Evolutionary conservation across 139 green algal species (phyloP), one percentile per base, ranked within the genome.

Genomic region (Desmodesmus armatus): DNA sequence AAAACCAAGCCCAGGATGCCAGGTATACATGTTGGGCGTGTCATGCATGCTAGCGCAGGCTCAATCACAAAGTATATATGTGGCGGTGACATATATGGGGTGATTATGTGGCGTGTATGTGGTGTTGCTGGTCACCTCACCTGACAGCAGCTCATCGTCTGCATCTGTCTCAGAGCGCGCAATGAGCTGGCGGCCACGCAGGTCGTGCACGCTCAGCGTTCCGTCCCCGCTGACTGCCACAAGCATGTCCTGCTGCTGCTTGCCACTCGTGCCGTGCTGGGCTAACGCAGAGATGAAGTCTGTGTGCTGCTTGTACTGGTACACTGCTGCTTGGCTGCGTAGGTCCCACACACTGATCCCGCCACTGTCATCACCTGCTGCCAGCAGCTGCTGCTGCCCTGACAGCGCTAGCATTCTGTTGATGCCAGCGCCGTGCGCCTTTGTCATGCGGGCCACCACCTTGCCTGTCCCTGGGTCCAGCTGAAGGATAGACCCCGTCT

Each of bases 101-200:
- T n/a, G 19, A 27, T 62, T 0, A 62, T 62, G 51, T 62, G 51
- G 1, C 51, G 19, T 62, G 17, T 27, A 62, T 2, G 51, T 62
- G 51, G 19, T 62, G 51, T 19, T 27, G 51, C 21, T 27, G 21
- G 51, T 62, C 51, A 62, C 37, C 79, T 55, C 51, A 86, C 80
- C 80, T 70, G 80, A 96, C 80, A 98, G 87, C 77, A 99, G 85
- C 92, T 99, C 97, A 74, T 99, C 97, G 44, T 99, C 96, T 0
- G 88, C 91, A 73, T 98, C 94, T 37, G 91, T 88, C 87, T 98
- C 96, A n/a, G 92, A 94, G 76, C 82, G 82, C 39, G 88, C 89
- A 49, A 89, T 15, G 7, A 91, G 49, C 87, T 94, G 88, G 17
- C 71, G 21, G 35, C 83, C 81, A 5, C 87, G 74, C 33, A 95